A percentile compares a stretch with the other conserved stretches of the same genome.
Conservation (phyloP, 2,329 filamentous ascomycete species). For the Alternaria hordeiaustralica region DNA sequence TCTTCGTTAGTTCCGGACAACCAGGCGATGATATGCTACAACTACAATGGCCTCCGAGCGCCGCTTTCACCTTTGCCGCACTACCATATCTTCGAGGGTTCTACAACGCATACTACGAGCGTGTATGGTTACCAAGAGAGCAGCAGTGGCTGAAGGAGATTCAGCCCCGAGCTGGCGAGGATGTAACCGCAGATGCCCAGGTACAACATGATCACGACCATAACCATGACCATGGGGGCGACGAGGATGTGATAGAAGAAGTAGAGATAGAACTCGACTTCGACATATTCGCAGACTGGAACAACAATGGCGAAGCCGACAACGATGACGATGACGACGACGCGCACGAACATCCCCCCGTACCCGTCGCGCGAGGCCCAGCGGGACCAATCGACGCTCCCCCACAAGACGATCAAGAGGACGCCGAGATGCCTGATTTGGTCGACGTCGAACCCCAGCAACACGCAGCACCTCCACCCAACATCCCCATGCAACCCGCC, state of each 20-base stretch:
- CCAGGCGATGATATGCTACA: slow-evolving; percentile 54
- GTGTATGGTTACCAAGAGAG: slow-evolving; percentile 64
- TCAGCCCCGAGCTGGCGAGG: slow-evolving; percentile 59
- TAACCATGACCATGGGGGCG: slow-evolving; percentile 44
- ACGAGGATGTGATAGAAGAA: slow-evolving; percentile 56
- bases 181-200: slow-evolving; percentile 21
- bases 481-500: slow-evolving; percentile 32
- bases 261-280: slow-evolving; percentile 52
- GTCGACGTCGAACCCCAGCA: slow-evolving; percentile 17
- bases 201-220: slow-evolving; percentile 27
- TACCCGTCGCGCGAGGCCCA: slow-evolving; percentile 32
- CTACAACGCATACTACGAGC: slow-evolving; percentile 69
- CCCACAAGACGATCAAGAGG: slow-evolving; percentile 37
- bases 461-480: slow-evolving; percentile 38
- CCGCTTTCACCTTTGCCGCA: slow-evolving; percentile 69
- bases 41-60: slow-evolving; percentile 70
- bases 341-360: slow-evolving; percentile 45
- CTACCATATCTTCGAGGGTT: slow-evolving; percentile 69
- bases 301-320: slow-evolving; percentile 40
- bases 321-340: slow-evolving; percentile 47
- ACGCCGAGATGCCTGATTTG: slow-evolving; percentile 16
- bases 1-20: slow-evolving; percentile 63
- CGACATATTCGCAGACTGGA: slow-evolving; percentile 55
- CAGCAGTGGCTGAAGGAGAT: slow-evolving; percentile 68
- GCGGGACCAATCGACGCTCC: slow-evolving; percentile 44